Conservation (phyloP, 1,284 basidiomycete species). For the Sutorius eximius region DNA sequence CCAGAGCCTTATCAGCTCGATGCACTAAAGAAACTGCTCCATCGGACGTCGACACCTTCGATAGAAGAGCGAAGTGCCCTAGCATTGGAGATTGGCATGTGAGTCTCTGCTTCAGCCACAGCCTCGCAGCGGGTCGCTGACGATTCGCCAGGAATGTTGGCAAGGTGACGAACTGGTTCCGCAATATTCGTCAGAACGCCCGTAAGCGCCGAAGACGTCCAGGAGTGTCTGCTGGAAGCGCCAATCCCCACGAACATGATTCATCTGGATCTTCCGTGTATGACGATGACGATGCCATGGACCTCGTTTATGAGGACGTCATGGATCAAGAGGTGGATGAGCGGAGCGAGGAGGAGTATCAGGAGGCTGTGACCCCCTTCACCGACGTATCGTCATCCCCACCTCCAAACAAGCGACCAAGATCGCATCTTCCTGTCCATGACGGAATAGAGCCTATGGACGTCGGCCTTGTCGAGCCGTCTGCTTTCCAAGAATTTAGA, state of each 20-base stretch:
- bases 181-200: conserved; percentile 73
- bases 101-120: conserved; percentile 27
- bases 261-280: conserved; percentile 53
- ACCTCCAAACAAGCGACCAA: conserved; percentile 33
- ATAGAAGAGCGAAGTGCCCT: conserved; percentile 74
- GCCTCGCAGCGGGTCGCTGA: conserved; percentile 6
- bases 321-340: conserved; percentile 46
- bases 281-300: conserved; percentile 45
- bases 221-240: conserved; percentile 43
- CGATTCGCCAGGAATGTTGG: conserved; percentile 61
- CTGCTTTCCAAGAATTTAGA: conserved; percentile 29
- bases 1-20: conserved; percentile 75
- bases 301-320: conserved; percentile 35
- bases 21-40: conserved; percentile 66
- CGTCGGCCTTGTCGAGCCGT: conserved; percentile 29
- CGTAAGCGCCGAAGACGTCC: conserved; percentile 58
- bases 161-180: conserved; percentile 85
- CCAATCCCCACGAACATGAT: conserved; percentile 45
- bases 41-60: conserved; percentile 68
- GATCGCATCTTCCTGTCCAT: conserved; percentile 25
- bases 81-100: conserved; percentile 73
- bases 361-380: conserved; percentile 70
- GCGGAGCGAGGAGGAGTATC: conserved; percentile 65
- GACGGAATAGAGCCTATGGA: conserved; percentile 30
- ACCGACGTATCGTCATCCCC: conserved; percentile 57